These are phyloP conservation scores for Aristolochia fimbriata DNA, from an alignment of 164 flowering plant species.

Conservation along the genomic window DNA sequence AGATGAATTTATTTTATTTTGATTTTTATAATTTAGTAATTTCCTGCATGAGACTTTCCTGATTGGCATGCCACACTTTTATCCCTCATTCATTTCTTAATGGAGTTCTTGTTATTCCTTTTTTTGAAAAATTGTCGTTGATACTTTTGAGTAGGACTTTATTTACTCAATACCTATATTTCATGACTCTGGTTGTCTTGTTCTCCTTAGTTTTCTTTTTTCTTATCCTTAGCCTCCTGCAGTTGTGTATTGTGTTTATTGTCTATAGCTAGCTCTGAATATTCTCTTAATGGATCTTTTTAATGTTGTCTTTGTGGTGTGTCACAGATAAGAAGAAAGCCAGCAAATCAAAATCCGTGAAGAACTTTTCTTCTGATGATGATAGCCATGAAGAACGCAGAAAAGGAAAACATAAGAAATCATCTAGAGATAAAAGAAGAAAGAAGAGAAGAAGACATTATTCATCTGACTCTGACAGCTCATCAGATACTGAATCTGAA, in stretches of 20 bases:
- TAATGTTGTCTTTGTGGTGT: not conserved
- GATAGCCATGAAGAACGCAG: constrained; percentile 37
- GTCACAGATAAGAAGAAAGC: constrained; percentile 53
- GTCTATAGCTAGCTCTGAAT: not conserved
- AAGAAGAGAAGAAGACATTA: constrained; percentile 63
- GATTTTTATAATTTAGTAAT: too few relatives aligned
- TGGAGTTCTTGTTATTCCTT: too few relatives aligned
- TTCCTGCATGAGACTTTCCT: too few relatives aligned
- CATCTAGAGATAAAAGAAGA: constrained; percentile 48
- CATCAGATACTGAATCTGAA: constrained; percentile 69
- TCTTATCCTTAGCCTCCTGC: too few relatives aligned
- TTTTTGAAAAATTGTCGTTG: too few relatives aligned
- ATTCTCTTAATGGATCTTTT: too few relatives aligned
- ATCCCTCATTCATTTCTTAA: too few relatives aligned
- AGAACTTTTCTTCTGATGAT: constrained; percentile 41
- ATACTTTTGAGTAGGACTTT: too few relatives aligned
- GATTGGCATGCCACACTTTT: too few relatives aligned
- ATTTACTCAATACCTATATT: not conserved
- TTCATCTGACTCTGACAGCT: constrained; percentile 74
- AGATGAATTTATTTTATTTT: too few relatives aligned
- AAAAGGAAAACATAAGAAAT: constrained; percentile 68
- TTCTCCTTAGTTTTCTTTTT: not conserved
- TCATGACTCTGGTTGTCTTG: not conserved
- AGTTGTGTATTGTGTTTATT: not conserved
- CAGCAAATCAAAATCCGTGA: constrained; percentile 37